Evolutionary conservation across 352 stramenopile genomes (phyloP), one percentile per base, ranked within the genome.

Genomic region (Globisporangium irregulare): DNA sequence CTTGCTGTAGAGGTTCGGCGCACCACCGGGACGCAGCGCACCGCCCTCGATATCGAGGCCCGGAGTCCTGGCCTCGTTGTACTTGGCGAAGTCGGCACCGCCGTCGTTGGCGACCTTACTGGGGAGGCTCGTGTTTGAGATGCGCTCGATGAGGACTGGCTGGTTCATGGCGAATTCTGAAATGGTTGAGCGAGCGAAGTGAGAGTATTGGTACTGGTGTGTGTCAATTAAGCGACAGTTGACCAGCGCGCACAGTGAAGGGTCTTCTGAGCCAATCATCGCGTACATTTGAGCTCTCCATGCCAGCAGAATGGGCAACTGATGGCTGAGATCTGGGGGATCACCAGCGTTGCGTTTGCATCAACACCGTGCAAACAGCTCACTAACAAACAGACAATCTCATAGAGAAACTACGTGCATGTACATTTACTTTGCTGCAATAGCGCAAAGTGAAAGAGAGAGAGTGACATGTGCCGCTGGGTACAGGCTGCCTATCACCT

Each of bases 1-100:
- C 27, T 72, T 78, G 65, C 72, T 82, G 38, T 70, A 77, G 36
- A 76, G 66, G 10, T 78, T 64, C 0, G 78, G 78, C 0, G 69
- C 41, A 12, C 66, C 68, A 24, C 80, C 79, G n/a, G 77, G 67
- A 63, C 79, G 77, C 14, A 89, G 58, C 3, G 79, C 79, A 10
- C 81, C 81, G n/a, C 73, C 70, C 48, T 80, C 72, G 9, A 82
- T 36, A 4, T 36, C 22, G 12, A 71, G 72, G 53, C 71, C 62
- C 2, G 73, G 73, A 4, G 74, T 75, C 51, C 73, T 74, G 56
- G 36, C 64, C 24, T 73, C 48, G 14, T 66, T 62, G 64, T 73
- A 80, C 15, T 38, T 59, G 51, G n/a, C 22, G 62, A 60, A 59
- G 62, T 25, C 51, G 36, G 25, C 25, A 29, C 63, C 14, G 41